Evolutionary conservation across 2,329 filamentous ascomycete genomes (phyloP), one percentile per base, ranked within the genome.

Genomic region (Calonectria pauciramosa): DNA sequence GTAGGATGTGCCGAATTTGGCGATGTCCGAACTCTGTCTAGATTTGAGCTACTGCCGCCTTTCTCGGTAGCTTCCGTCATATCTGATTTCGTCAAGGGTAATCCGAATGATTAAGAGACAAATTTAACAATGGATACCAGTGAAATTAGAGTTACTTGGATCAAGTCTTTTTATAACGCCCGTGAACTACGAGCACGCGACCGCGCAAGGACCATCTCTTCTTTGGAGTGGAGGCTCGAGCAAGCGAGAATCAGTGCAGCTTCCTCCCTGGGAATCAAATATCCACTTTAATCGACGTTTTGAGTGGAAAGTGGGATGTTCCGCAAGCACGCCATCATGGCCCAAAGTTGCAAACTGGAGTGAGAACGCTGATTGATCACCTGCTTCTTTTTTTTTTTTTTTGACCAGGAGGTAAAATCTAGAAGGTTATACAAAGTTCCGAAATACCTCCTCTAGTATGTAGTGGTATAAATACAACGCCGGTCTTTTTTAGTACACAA

Each of bases 41-140:
- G 60, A 9, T 68, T 36, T 7, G 70, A 52, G 13, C 34, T 52
- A 6, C 41, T 26, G 1, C 63, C 56, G n/a, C 10, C 23, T 32
- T 73, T 67, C 18, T 71, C 73, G 13, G 28, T 23, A 13, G 8
- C n/a, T 11, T 75, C 67, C 26, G 56, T 23, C 75, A 76, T 76
- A 41, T 3, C 52, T 2, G 26, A 16, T 4, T 32, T 54, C 11
- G 4, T 14, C 13, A 9, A 14, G 6, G 3, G 60, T 26, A 16
- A 26, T n/a, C 28, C 2, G 7, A 36, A 36, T 28, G 9, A 14
- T 28, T 8, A 9, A 41, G 51, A 4, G 14, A 44, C 10, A 13
- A 34, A 32, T 26, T 26, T 36, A 13, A 26, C 16, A 5, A 23
- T 23, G 14, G 1, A 38, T 26, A 59, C 23, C 20, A 13, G n/a